These are phyloP conservation scores for Phaeolepiota aurea DNA, from an alignment of 768 basidiomycete genomes.

Conservation along the genomic window DNA sequence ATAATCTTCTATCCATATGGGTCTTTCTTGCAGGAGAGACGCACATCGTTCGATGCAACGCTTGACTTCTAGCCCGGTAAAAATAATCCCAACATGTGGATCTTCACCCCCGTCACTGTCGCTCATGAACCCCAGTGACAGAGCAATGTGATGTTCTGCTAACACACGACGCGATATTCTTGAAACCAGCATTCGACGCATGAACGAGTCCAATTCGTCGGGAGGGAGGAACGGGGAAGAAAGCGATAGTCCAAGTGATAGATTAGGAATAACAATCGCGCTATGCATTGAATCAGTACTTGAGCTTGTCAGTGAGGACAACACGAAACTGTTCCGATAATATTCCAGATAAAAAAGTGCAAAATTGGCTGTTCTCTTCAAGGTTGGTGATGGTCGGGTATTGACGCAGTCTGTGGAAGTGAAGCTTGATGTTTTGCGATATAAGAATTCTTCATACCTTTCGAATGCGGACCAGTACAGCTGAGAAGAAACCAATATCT, in stretches of 20 bases:
- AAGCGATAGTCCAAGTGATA: constrained; percentile 78
- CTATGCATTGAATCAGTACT: constrained; percentile 22
- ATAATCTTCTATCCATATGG: constrained; percentile 34
- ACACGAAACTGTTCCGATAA: constrained; percentile 67
- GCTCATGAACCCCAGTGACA: constrained; percentile 51
- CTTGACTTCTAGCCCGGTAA: constrained; percentile 63
- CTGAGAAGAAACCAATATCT: constrained; percentile 26
- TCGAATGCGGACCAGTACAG: constrained; percentile 86
- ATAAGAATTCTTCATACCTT: constrained; percentile 35
- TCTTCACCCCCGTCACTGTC: constrained; percentile 28
- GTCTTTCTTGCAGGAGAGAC: constrained; percentile 41
- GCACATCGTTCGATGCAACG: constrained; percentile 66
- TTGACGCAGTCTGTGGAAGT: constrained; percentile 48
- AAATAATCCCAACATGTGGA: constrained; percentile 79
- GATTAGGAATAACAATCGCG: constrained; percentile 70
- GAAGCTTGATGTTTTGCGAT: constrained; percentile 2
- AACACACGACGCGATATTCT: constrained; percentile 86
- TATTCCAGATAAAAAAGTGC: constrained; percentile 54
- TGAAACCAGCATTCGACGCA: constrained; percentile 87
- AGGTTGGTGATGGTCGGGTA: constrained; percentile 68
- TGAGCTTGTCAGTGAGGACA: too few species aligned
- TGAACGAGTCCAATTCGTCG: constrained; percentile 77
- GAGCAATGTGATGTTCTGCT: constrained; percentile 81
- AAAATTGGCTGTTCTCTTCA: constrained; percentile 74
- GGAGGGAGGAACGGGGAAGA: constrained; percentile 73